Percentiles rank a stretch among this genome's conserved stretches.
phyloP scores from a whole-genome alignment of 495 filamentous ascomycete species.

The Tricharina praecox region DNA sequence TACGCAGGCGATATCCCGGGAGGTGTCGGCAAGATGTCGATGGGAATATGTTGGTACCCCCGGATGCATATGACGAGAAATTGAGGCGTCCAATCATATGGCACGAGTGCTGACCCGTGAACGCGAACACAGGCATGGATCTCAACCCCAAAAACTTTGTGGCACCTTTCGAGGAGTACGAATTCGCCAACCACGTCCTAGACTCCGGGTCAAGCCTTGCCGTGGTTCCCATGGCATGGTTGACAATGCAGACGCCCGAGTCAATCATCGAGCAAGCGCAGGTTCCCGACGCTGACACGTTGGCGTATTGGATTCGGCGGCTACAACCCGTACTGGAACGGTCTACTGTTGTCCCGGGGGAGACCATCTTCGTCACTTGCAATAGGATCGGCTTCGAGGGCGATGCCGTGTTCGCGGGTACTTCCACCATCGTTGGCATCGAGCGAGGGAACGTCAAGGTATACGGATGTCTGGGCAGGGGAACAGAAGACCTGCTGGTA shows the following conservation, averaged over 20 bases:
- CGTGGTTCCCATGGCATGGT: constrained; percentile 79
- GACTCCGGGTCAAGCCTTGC: constrained; percentile 49
- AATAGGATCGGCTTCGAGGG: constrained; percentile 63
- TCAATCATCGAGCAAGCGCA: constrained; percentile 22
- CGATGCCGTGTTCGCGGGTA: constrained; percentile 62
- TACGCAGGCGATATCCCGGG: constrained; percentile 34
- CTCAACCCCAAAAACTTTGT: constrained; percentile 36
- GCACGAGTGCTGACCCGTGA: constrained; percentile 8
- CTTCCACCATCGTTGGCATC: constrained; percentile 63
- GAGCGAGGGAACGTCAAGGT: constrained; percentile 46
- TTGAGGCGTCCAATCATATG: constrained; percentile 6
- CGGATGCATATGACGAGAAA: too few relatives aligned
- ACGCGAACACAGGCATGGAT: constrained; percentile 39
- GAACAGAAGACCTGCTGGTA: constrained; percentile 45
- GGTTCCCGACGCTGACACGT: constrained; percentile 56
- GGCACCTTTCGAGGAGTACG: constrained; percentile 54
- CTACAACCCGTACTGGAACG: constrained; percentile 53
- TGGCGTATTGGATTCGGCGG: constrained; percentile 80
- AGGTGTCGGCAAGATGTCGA: constrained; percentile 46
- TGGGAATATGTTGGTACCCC: constrained; percentile 65
- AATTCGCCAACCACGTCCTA: constrained; percentile 71
- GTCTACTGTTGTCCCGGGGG: constrained; percentile 30
- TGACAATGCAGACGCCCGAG: constrained; percentile 41
- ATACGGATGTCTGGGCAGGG: constrained; percentile 51
- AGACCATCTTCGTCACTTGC: constrained; percentile 63